These are phyloP conservation scores for Nicotiana tomentosiformis DNA, from an alignment of 257 asterid species.

Conservation along the genomic window DNA sequence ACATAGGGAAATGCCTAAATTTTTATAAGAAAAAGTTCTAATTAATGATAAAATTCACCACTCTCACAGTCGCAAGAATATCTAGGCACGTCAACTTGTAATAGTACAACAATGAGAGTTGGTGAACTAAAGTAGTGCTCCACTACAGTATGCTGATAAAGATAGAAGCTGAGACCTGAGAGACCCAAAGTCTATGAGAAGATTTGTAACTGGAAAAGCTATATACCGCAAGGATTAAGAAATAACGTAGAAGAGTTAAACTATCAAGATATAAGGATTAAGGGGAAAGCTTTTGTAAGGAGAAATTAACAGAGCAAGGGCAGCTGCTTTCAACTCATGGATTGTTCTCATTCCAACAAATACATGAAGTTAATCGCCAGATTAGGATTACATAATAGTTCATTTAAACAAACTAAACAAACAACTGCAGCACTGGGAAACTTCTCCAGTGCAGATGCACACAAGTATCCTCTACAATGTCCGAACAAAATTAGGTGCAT, in stretches of 20 bases:
- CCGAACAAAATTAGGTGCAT: slow-evolving; percentile 65
- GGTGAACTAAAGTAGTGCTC: neutral
- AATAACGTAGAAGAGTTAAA: neutral
- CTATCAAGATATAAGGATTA: neutral
- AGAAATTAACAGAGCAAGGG: no score
- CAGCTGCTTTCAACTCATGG: no score
- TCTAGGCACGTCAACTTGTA: no score
- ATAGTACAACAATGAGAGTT: no score
- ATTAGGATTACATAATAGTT: neutral
- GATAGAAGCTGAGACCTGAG: neutral
- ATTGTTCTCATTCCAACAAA: neutral
- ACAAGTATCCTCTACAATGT: slow-evolving; percentile 36
- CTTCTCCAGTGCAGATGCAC: neutral
- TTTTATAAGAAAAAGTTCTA: neutral
- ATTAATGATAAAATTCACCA: neutral
- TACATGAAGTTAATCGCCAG: neutral
- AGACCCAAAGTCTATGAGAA: neutral
- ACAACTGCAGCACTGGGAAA: neutral
- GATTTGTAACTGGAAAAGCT: neutral
- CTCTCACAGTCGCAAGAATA: no score
- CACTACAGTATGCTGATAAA: neutral
- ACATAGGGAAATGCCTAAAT: neutral
- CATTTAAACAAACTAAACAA: slow-evolving; percentile 12
- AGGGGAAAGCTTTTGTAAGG: neutral
- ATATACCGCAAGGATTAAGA: neutral